Evolutionary conservation across 2,329 filamentous ascomycete species (phyloP).

Genomic region (Plenodomus tracheiphilus): DNA sequence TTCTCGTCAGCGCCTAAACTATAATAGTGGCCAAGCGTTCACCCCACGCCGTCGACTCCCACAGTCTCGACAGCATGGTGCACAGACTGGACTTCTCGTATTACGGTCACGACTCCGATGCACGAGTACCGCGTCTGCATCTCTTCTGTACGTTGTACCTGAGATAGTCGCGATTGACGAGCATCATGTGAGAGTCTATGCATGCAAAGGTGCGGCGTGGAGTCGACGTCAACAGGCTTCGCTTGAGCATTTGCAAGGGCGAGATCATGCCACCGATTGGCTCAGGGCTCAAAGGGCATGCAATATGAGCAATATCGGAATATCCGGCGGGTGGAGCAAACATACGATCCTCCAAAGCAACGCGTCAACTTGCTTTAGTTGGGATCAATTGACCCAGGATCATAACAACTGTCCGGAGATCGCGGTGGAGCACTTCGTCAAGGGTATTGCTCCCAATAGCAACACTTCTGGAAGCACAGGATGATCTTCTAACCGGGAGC

Average conservation of each 20-base stretch:
- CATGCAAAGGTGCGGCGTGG: background rate
- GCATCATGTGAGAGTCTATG: background rate
- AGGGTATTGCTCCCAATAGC: too few species aligned
- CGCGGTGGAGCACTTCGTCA: too few species aligned
- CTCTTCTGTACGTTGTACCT: too few species aligned
- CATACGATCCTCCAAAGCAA: background rate
- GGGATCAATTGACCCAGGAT: background rate
- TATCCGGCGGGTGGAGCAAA: background rate
- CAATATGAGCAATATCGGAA: background rate
- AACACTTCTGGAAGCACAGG: too few species aligned
- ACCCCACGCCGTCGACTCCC: background rate
- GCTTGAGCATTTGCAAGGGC: background rate
- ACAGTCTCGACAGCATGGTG: constrained; percentile 13
- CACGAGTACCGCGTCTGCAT: constrained; percentile 11
- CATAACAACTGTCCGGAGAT: background rate
- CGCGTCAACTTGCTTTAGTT: background rate
- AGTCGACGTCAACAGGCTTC: background rate
- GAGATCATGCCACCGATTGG: background rate
- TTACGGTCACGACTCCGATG: constrained; percentile 16
- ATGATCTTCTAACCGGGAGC: too few species aligned
- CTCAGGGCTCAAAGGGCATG: background rate
- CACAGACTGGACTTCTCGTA: constrained; percentile 11
- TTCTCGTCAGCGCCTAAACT: too few species aligned
- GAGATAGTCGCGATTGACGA: background rate
- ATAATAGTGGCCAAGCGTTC: too few species aligned